These are phyloP conservation scores for Veloporphyrellus conicus DNA, from an alignment of 1,284 basidiomycete species.

Conservation along the genomic window DNA sequence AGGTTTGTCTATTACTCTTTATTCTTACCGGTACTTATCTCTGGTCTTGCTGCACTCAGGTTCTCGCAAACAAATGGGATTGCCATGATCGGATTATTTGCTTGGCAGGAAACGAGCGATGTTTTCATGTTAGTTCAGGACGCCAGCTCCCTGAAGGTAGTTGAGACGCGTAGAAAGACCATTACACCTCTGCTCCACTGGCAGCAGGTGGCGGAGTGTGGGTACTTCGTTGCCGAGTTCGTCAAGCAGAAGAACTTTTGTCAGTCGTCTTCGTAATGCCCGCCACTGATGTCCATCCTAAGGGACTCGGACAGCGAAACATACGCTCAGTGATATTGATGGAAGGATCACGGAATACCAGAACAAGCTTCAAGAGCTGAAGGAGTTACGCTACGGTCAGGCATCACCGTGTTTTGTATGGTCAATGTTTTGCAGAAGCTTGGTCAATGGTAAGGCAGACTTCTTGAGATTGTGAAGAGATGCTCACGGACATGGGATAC, in stretches of 20 bases:
- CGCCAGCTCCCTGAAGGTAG: not conserved
- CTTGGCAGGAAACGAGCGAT: not conserved
- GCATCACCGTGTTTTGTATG: not conserved
- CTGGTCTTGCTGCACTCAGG: not conserved
- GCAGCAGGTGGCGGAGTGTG: conserved; percentile 6
- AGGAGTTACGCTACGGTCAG: not conserved
- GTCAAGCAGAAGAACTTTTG: conserved; percentile 3
- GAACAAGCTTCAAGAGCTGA: conserved; percentile 1
- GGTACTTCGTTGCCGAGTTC: conserved; percentile 3
- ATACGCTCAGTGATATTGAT: not conserved
- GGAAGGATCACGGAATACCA: conserved; percentile 4
- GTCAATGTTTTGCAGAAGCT: not conserved
- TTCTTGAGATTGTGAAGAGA: not conserved
- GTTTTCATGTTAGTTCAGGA: not conserved
- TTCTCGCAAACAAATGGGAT: not conserved
- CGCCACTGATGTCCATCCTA: not conserved
- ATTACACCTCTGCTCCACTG: not conserved
- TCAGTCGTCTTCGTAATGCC: not conserved
- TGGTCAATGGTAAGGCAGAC: not conserved
- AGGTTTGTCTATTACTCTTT: not conserved
- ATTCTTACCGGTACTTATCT: not conserved
- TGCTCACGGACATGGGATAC: not conserved
- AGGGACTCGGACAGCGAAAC: not conserved
- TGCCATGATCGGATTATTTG: not conserved
- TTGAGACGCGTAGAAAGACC: not conserved